Evolutionary conservation across 1,139 yeast genomes (phyloP).

Genomic region (Suhomyces choctaworum): DNA sequence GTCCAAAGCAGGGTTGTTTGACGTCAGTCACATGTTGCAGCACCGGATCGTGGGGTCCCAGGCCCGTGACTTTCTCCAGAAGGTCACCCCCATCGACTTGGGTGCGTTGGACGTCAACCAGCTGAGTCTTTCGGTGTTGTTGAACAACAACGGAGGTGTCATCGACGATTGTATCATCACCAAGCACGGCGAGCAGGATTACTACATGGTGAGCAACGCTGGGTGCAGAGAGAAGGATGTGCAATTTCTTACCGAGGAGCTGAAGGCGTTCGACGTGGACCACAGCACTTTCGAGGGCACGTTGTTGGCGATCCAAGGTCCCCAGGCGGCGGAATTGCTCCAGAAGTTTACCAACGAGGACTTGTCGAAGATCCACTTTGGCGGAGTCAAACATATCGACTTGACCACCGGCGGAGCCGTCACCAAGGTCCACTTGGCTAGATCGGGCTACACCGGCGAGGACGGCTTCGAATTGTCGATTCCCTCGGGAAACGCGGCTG

Average conservation of each 20-base stretch:
- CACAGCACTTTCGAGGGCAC: slow-evolving; percentile 75
- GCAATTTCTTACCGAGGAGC: slow-evolving; percentile 57
- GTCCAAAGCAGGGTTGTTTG: slow-evolving; percentile 82
- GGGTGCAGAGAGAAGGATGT: slow-evolving; percentile 87
- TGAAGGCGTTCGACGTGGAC: slow-evolving; percentile 44
- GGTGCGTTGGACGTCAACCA: slow-evolving; percentile 52
- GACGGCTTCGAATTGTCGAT: slow-evolving; percentile 95
- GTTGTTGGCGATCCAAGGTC: slow-evolving; percentile 90
- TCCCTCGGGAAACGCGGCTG: slow-evolving; percentile 51
- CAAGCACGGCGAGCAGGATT: slow-evolving; percentile 74
- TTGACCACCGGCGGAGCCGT: slow-evolving; percentile 29
- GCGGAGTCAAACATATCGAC: slow-evolving; percentile 60
- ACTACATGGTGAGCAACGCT: slow-evolving; percentile 94
- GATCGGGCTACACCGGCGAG: slow-evolving; percentile 98
- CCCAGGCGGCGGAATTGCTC: slow-evolving; percentile 66
- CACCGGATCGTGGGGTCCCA: slow-evolving; percentile 72
- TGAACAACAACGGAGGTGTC: slow-evolving; percentile 77
- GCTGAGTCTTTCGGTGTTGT: slow-evolving; percentile 75
- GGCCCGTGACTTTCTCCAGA: slow-evolving; percentile 69
- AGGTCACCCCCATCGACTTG: slow-evolving; percentile 84
- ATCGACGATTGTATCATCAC: slow-evolving; percentile 93
- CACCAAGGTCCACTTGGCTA: slow-evolving; percentile 64
- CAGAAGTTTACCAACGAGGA: slow-evolving; percentile 63
- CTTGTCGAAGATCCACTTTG: slow-evolving; percentile 67
- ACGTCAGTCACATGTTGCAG: slow-evolving; percentile 96